Conservation (phyloP, 768 basidiomycete genomes). For the Agrocybe pediades region DNA sequence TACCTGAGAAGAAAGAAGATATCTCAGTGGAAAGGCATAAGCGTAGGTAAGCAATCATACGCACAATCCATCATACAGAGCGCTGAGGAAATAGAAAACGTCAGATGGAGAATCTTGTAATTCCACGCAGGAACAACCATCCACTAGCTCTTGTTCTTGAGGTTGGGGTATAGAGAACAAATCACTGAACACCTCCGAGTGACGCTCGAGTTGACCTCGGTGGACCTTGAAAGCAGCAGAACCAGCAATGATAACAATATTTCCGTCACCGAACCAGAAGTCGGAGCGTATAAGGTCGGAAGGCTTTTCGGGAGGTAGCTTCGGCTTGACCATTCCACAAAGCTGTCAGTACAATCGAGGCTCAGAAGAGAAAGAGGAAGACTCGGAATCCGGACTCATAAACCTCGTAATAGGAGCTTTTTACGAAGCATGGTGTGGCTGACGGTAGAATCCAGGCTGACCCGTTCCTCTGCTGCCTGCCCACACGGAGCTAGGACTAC, state of each 20-base stretch:
- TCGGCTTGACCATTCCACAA: constrained; percentile 16
- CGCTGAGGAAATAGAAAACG: constrained; percentile 63
- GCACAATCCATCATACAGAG: constrained; percentile 78
- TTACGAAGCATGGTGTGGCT: not conserved
- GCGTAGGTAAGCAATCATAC: constrained; percentile 22
- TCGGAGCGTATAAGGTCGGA: constrained; percentile 48
- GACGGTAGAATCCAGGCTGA: not conserved
- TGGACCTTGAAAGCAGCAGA: constrained; percentile 72
- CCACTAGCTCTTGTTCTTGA: constrained; percentile 45
- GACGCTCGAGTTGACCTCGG: constrained; percentile 69
- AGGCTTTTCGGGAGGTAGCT: constrained; percentile 16
- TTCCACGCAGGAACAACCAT: constrained; percentile 60
- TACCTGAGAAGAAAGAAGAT: constrained; percentile 43
- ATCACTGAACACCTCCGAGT: constrained; percentile 76
- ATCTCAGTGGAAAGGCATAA: not conserved
- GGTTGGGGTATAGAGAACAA: constrained; percentile 70
- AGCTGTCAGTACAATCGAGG: not conserved
- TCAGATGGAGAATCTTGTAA: constrained; percentile 70
- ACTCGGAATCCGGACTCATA: not conserved
- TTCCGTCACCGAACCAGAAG: constrained; percentile 77
- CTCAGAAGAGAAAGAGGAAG: not conserved
- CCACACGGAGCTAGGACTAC: too few relatives aligned
- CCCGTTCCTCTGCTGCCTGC: too few relatives aligned
- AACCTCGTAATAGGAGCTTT: not conserved
- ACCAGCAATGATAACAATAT: constrained; percentile 61